Base-by-base conservation (phyloP, 2,329 filamentous ascomycete genomes). In the Sordariomycetes sp. region DNA sequence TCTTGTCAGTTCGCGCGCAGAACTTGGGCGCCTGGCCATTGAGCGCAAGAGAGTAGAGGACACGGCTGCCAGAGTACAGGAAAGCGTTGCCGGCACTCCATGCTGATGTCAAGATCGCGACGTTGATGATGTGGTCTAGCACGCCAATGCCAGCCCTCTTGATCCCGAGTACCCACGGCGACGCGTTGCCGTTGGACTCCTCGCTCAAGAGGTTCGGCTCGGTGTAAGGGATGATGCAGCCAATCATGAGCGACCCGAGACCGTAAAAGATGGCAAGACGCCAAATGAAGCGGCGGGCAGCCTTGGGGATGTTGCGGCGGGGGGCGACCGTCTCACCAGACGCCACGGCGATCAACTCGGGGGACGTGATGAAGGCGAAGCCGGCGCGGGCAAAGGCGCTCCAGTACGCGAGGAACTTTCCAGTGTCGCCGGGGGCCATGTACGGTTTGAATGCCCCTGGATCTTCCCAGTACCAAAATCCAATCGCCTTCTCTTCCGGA, bases 91-190 rank as follows among this genome's bases (percentile, higher is more conserved):
- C 79, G 7, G 80, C 80, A 1, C 79, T 82, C 75, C 79, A 81
- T 1, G 84, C 85, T 6, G 82, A 85, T 17, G 85, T 82, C 55
- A 87, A 72, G 62, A 88, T 80, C 22, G 80, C 82, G 36, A 77
- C 84, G 65, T 89, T 88, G 71, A 88, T 84, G 62, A 87, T 76
- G 60, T 79, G 80, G 62, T 85, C 80, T 2, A 89, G 76, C 1
- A 75, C 78, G 2, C 72, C 69, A 62, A 91, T 89, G 12, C 80
- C 76, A 5, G 85, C 76, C 24, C 79, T 74, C 65, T 83, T 76
- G 70, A 89, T 89, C 35, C 85, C 85, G 61, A 84, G 79, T 55
- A 84, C 81, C 68, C 84, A 82, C 1, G 84, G 84, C 35, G 79
- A 84, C 1, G 81, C 78, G 10, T 75, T 77, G 10, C 82, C 81